A percentile compares a stretch with the other conserved stretches of the same genome.
Conservation (phyloP, 257 asterid species). For the Eucommia ulmoides region DNA sequence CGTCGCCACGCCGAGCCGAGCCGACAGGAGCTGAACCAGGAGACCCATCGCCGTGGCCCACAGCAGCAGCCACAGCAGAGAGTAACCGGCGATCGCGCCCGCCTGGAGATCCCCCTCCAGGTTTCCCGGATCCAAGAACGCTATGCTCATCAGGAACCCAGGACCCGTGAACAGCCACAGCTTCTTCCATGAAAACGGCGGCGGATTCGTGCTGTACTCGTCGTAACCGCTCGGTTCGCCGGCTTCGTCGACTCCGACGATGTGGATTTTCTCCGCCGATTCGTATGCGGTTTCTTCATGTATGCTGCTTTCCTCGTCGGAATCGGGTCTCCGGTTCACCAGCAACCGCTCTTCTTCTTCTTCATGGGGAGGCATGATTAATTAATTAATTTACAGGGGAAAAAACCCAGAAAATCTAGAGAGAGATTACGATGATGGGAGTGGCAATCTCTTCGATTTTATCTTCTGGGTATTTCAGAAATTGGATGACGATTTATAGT, state of each 20-base stretch:
- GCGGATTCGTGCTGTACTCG: conserved; percentile 9
- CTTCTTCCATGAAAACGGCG: conserved; percentile 32
- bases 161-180: conserved; percentile 34
- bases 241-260: conserved; percentile 11
- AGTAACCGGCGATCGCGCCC: conserved; percentile 29
- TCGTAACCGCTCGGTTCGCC: conserved; percentile 1
- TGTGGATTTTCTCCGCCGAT: conserved; percentile 12
- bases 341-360: conserved; percentile 13
- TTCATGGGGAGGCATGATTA: too few relatives aligned
- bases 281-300: conserved; percentile 13
- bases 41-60: conserved; percentile 34
- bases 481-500: too few relatives aligned
- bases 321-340: conserved; percentile 6
- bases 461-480: too few relatives aligned
- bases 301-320: conserved; percentile 7
- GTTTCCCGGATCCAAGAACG: conserved; percentile 33
- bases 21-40: conserved; percentile 22
- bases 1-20: conserved; percentile 32
- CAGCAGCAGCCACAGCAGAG: conserved; percentile 24
- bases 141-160: conserved; percentile 31
- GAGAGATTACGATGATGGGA: too few relatives aligned
- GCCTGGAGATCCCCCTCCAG: conserved; percentile 31
- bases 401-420: too few relatives aligned
- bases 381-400: too few relatives aligned
- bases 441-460: too few relatives aligned